Evolutionary conservation across 441 rosid genomes (phyloP), one percentile per base, ranked within the genome.

Genomic region (Bocquillonia castaneifolia): DNA sequence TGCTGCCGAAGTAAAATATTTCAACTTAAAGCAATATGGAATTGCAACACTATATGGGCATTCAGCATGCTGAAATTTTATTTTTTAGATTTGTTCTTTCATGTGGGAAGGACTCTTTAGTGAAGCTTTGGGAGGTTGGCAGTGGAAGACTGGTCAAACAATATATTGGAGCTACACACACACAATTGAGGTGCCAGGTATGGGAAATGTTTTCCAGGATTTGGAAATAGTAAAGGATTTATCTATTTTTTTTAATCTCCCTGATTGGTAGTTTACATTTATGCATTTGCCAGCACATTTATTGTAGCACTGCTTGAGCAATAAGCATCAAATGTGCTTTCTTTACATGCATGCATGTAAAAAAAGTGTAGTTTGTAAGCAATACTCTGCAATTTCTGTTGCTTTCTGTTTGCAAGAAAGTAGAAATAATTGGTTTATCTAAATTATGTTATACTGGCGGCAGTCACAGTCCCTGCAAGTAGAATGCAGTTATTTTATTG

Each of bases 81-180:
- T 72, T 70, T 67, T 40, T 79, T 53, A 88, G 97, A 84, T 92
- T 81, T 83, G 81, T 92, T 60, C 88, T 92, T 51, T 89, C 97
- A 10, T 88, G 87, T 34, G 92, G 96, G 66, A 92, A 89, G 73
- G 96, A 92, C 77, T 92, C 90, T 18, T 73, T 84, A 9, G 77
- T 84, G 66, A 92, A 89, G 82, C 80, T 92, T 59, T 92, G 97
- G 96, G 97, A 92, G 77, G 78, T 89, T 71, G 81, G 87, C 72
- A 78, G 88, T 15, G 97, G 94, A 74, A 82, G 83, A 81, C 77
- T 89, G 81, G 87, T 89, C 55, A 89, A 83, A 69, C 92, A 92
- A 60, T 89, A 86, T 80, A 68, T 81, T 10, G 97, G 96, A 72
- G 91, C 90, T 72, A 81, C 82, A 12, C 89, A 81, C 73, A 68